Evolutionary conservation across 2,329 filamentous ascomycete genomes (phyloP).

Genomic region (Penicillium janthinellum): DNA sequence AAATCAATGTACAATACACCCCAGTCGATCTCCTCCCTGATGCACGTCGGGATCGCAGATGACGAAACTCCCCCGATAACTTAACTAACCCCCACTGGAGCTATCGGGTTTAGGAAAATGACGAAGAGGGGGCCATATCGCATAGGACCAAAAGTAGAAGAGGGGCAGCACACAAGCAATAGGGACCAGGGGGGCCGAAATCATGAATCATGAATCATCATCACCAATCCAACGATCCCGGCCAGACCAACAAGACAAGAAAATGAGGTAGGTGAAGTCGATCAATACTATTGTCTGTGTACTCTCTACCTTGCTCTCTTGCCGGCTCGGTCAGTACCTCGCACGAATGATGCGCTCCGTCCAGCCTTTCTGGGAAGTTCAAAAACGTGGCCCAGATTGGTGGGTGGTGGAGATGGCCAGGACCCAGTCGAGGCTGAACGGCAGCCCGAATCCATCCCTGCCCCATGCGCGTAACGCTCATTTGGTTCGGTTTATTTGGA

Average conservation of each 20-base stretch:
- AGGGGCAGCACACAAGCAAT: neutral
- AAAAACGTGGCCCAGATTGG: constrained; percentile 24
- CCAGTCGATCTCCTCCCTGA: neutral
- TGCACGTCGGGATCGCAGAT: neutral
- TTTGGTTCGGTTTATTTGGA: neutral
- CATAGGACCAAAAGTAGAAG: neutral
- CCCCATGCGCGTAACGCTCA: constrained; percentile 4
- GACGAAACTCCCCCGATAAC: neutral
- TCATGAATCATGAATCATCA: neutral
- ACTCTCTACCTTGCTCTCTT: neutral
- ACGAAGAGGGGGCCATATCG: neutral
- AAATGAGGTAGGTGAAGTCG: neutral
- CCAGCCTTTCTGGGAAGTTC: constrained; percentile 1
- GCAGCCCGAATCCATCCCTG: constrained; percentile 16
- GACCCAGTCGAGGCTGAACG: constrained; percentile 21
- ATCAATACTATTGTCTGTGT: neutral
- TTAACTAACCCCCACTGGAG: neutral
- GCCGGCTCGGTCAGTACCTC: neutral
- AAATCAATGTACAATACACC: neutral
- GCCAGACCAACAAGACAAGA: neutral
- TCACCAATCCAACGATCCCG: neutral
- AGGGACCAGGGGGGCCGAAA: neutral
- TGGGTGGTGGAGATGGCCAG: constrained; percentile 9
- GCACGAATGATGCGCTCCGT: constrained; percentile 4
- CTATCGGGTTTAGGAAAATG: neutral